phyloP scores from a whole-genome alignment of 2,329 filamentous ascomycete genomes.

The Botrytis deweyae region DNA sequence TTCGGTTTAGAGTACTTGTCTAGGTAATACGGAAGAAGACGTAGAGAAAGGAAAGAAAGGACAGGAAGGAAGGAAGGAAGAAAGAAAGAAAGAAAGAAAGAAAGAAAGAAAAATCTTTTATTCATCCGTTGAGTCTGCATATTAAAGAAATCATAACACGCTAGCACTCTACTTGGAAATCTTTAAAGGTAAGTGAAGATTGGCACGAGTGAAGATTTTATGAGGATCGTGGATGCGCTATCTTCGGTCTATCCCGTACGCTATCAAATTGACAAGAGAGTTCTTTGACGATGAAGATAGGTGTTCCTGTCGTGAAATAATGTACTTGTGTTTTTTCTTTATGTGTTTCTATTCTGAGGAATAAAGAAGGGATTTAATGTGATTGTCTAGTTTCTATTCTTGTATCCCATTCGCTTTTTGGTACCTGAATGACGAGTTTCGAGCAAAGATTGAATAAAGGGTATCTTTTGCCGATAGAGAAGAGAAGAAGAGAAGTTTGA shows the following conservation, averaged over 20 bases:
- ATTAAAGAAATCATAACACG: neutral
- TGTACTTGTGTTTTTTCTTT: neutral
- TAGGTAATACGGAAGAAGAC: too few species aligned
- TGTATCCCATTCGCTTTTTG: neutral
- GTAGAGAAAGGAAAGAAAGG: neutral
- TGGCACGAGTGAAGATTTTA: neutral
- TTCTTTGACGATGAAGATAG: neutral
- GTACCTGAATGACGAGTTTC: neutral
- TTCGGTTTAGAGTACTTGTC: neutral
- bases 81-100: neutral
- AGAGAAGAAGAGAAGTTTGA: neutral
- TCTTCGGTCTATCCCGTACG: slow-evolving; percentile 1
- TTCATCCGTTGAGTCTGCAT: neutral
- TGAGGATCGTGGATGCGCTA: neutral
- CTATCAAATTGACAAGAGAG: neutral
- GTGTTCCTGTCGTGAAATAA: neutral
- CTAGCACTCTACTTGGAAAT: neutral
- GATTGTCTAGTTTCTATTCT: slow-evolving; percentile 12
- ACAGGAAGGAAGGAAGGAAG: neutral
- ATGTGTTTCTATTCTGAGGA: neutral
- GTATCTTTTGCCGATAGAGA: neutral
- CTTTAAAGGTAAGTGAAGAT: neutral
- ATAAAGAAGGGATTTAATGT: neutral
- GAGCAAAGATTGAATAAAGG: neutral
- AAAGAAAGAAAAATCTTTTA: neutral